Conservation (phyloP, 202 grass and related monocot species). For the Panicum hallii region DNA sequence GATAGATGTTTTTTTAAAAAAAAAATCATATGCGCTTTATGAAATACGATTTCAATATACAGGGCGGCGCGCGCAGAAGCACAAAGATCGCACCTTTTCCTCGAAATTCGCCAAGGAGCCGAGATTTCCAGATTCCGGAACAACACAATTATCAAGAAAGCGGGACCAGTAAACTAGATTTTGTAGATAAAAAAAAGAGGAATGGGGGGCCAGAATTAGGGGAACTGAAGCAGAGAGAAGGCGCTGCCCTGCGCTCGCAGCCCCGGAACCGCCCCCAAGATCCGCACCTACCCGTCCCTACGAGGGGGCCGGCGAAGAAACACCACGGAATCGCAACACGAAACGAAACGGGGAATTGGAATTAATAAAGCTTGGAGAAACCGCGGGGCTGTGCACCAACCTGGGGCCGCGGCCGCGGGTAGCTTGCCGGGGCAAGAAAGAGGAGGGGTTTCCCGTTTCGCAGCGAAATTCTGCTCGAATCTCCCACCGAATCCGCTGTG, state of each 20-base stretch:
- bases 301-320: not conserved
- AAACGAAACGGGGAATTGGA: not conserved
- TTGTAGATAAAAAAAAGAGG: not conserved
- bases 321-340: conserved; percentile 12
- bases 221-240: not conserved
- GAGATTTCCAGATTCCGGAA: not conserved
- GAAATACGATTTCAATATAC: not conserved
- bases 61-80: not conserved
- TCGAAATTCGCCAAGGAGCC: conserved; percentile 1
- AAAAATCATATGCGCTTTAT: not conserved
- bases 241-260: not conserved
- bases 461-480: not conserved
- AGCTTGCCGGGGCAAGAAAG: conserved; percentile 28
- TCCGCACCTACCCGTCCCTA: not conserved
- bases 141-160: not conserved
- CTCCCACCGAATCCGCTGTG: not conserved
- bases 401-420: not conserved
- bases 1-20: not conserved
- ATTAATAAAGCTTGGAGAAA: conserved; percentile 29
- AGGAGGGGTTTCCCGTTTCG: not conserved
- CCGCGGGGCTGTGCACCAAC: not conserved
- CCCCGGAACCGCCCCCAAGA: conserved; percentile 30
- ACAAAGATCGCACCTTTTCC: conserved; percentile 17
- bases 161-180: not conserved
- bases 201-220: not conserved